Conservation (phyloP, 2,329 filamentous ascomycete species). For the Pseudogymnoascus sp. region DNA sequence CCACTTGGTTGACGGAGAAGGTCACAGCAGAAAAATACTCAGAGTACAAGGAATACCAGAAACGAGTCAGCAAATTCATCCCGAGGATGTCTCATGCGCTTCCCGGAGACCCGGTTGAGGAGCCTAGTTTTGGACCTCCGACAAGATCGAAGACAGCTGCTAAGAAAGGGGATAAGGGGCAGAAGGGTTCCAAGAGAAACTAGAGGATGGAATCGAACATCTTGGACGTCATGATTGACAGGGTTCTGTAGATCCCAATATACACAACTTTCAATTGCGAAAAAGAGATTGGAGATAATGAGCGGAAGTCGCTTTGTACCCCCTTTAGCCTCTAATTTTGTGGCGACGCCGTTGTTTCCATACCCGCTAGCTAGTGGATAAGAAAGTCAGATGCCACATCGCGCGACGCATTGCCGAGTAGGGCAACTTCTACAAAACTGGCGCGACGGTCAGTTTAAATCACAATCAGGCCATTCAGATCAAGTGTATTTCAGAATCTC, state of each 20-base stretch:
- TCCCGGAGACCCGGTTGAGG: not conserved
- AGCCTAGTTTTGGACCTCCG: not conserved
- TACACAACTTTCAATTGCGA: not conserved
- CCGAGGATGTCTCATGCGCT: conserved; percentile 37
- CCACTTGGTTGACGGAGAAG: conserved; percentile 77
- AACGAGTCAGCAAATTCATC: conserved; percentile 73
- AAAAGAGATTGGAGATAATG: not conserved
- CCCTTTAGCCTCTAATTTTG: conserved; percentile 5
- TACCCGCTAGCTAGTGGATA: conserved; percentile 6
- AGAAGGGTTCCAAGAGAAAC: conserved; percentile 7
- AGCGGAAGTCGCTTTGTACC: conserved; percentile 1
- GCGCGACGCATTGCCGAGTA: conserved; percentile 6
- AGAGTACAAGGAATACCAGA: conserved; percentile 80
- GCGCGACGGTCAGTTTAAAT: not conserved
- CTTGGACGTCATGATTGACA: conserved; percentile 6
- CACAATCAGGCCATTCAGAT: not conserved
- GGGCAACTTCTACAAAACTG: conserved; percentile 3
- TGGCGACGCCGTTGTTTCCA: not conserved
- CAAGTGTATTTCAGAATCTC: not conserved
- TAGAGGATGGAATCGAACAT: not conserved
- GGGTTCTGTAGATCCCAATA: conserved; percentile 6
- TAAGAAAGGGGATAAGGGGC: not conserved
- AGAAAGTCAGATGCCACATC: conserved; percentile 3
- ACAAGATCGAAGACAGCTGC: not conserved
- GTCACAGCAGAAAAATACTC: conserved; percentile 78